phyloP scores from a whole-genome alignment of 2,329 filamentous ascomycete genomes.

The Monosporascus cannonballus region DNA sequence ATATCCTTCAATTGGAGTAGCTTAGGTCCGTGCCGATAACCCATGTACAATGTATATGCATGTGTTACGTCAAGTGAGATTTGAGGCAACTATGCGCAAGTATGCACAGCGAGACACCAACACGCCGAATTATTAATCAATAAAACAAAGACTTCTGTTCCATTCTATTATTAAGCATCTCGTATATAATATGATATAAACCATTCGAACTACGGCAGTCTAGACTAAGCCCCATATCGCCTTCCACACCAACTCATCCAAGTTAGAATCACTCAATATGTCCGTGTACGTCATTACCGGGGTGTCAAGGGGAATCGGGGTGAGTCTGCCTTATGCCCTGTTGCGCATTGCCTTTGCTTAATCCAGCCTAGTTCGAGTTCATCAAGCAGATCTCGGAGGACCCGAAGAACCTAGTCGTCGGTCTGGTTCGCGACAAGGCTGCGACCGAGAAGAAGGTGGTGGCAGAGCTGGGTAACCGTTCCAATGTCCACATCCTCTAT shows the following conservation, averaged over 20 bases:
- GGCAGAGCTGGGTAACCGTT: conserved; percentile 28
- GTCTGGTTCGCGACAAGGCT: conserved; percentile 39
- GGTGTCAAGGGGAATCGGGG: conserved; percentile 7
- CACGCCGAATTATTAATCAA: too few relatives aligned
- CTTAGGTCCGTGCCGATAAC: too few relatives aligned
- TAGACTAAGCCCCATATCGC: too few relatives aligned
- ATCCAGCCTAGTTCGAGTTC: conserved; percentile 38
- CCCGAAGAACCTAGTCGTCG: conserved; percentile 35
- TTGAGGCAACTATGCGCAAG: too few relatives aligned
- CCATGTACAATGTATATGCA: too few relatives aligned
- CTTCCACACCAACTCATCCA: background rate
- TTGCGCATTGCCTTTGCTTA: conserved; percentile 2
- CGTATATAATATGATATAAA: too few relatives aligned
- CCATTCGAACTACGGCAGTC: too few relatives aligned
- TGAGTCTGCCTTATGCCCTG: conserved; percentile 4
- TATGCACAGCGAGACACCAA: too few relatives aligned
- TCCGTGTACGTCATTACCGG: conserved; percentile 9
- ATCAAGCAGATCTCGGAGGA: conserved; percentile 36
- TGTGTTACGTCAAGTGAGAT: too few relatives aligned
- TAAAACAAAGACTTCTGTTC: too few relatives aligned
- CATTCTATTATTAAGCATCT: too few relatives aligned
- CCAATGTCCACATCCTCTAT: conserved; percentile 39
- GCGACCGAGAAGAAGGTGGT: conserved; percentile 35
- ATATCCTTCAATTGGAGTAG: too few relatives aligned
- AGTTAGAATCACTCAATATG: conserved; percentile 3